Evolutionary conservation across 2,329 filamentous ascomycete genomes (phyloP).

Genomic region (Trichophyton simii): DNA sequence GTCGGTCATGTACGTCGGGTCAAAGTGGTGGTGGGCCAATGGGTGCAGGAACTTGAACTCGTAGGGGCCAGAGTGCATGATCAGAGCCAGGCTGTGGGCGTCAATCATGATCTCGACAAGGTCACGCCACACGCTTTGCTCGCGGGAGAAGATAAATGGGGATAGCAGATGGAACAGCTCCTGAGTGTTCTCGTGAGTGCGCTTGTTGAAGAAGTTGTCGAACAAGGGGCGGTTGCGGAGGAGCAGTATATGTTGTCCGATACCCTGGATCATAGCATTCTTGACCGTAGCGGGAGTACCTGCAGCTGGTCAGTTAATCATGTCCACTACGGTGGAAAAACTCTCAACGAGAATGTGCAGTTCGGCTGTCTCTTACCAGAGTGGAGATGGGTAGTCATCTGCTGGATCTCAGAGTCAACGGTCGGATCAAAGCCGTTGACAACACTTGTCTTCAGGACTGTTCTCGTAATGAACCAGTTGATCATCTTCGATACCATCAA

Average conservation of each 20-base stretch:
- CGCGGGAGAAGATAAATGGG: conserved; percentile 14
- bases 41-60: conserved; percentile 15
- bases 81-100: conserved; percentile 18
- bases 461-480: conserved; percentile 17
- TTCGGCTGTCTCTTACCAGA: conserved; percentile 13
- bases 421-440: conserved; percentile 17
- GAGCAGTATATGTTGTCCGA: conserved; percentile 15
- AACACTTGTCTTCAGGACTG: conserved; percentile 17
- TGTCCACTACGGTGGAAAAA: neutral
- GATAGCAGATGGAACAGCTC: conserved; percentile 17
- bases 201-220: conserved; percentile 15
- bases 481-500: conserved; percentile 21
- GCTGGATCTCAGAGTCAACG: conserved; percentile 16
- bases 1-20: conserved; percentile 3
- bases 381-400: conserved; percentile 13
- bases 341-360: neutral
- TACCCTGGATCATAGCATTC: conserved; percentile 14
- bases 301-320: conserved; percentile 4
- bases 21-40: neutral
- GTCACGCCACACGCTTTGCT: conserved; percentile 14
- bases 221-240: conserved; percentile 17
- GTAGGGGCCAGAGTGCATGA: conserved; percentile 19
- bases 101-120: conserved; percentile 19
- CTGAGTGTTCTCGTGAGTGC: conserved; percentile 13
- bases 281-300: conserved; percentile 15